Evolutionary conservation across 2,329 filamentous ascomycete species (phyloP), one percentile per base, ranked within the genome.

Genomic region (Canariomyces notabilis): DNA sequence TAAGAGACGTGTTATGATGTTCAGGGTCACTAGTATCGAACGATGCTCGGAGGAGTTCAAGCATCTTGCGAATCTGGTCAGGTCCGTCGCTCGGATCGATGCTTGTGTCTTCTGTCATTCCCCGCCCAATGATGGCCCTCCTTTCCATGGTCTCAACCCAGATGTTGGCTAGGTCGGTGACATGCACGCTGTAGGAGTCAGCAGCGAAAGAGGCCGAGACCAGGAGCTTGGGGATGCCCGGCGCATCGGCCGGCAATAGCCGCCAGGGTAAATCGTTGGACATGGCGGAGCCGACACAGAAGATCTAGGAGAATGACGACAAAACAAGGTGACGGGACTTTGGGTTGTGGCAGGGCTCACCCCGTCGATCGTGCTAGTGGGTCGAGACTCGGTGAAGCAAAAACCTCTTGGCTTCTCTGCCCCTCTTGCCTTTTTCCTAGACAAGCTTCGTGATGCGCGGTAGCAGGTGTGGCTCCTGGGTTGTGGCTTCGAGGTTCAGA

Each of bases 151-250:
- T 71, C 64, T 90, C 86, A 20, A 70, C 67, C 87, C 87, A 93
- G n/a, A 89, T 69, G 54, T 82, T 77, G 59, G 77, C 81, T 49
- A 89, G 72, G 60, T 91, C 87, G 2, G 85, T 88, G 32, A 91
- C 61, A 48, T 79, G 73, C 21, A 90, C 62, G 2, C 68, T 73
- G 66, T 90, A 90, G 9, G 79, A 75, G 18, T 59, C 51, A 12
- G 52, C 44, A 11, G 73, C 67, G 57, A 85, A 80, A 21, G 64
- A 59, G 16, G 76, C 69, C 50, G 84, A 85, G 35, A 85, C 71
- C 26, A 90, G 70, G 6, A 90, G 71, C 31, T 75, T 69, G 9
- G 84, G 85, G 5, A 81, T 55, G 15, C 65, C 64, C 11, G 64
- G 58, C 29, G 69, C 69, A 14, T 63, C 49, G 26, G 72, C 60